Evolutionary conservation across 2,329 filamentous ascomycete genomes (phyloP), one percentile per base, ranked within the genome.

Genomic region (Pseudopyrenochaeta lycopersici): DNA sequence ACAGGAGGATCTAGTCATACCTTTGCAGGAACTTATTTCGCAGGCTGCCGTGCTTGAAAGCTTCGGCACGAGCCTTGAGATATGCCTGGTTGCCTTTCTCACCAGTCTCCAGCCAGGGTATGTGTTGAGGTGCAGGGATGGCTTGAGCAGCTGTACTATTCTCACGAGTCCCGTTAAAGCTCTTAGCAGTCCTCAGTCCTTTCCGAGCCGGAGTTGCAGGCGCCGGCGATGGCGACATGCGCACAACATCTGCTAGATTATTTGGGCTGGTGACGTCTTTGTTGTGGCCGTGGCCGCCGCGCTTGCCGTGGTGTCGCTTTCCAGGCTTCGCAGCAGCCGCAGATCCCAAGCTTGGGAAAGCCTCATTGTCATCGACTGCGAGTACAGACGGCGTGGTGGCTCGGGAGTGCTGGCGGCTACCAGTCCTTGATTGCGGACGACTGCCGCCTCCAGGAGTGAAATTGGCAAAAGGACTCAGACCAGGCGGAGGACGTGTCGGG

Each of bases 1-100:
- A 18, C 12, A 15, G 12, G 7, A 36, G 31, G n/a, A 17, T 33
- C 17, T 15, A 30, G 2, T 17, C 40, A 43, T 63, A 94, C 91
- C 91, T 97, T 77, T 97, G 94, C 49, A 99, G 78, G 68, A 98
- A 99, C 74, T 98, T 98, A 76, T 98, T 99, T 59, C 95, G 87
- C 73, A 97, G 85, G 64, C 93, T 95, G 63, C 95, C 95, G 74
- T 99, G 95, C 78, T 96, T 96, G 75, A 99, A 97, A 52, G 95
- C 95, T 77, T 98, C 94, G 70, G 93, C 90, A 47, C 95, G 89
- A 64, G 93, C 92, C 78, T 97, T 97, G 64, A 99, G 85, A 74
- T 99, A 99, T 20, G 92, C 89, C 76, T 93, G 92, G 75, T 99
- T 98, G 61, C 91, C 91, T 60, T 86, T 87, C 47, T 94, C 88